These are phyloP conservation scores for Isabelozyma heimii DNA, from an alignment of 805 yeast genomes.

Conservation along the genomic window DNA sequence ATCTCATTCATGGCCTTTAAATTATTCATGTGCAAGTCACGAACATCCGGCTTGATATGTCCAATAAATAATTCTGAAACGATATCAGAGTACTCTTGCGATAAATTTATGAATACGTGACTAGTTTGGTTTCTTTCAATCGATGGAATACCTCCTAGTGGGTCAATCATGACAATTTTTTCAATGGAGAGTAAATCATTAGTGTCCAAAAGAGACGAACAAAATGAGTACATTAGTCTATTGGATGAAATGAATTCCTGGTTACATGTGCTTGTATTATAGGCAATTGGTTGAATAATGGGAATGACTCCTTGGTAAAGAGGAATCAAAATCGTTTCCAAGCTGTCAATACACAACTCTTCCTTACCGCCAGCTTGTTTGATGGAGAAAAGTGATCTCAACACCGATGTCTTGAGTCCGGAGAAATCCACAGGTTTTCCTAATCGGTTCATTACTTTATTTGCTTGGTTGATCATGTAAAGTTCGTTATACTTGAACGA, in stretches of 20 bases:
- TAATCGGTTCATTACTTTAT: slow-evolving; percentile 22
- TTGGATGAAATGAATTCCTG: slow-evolving; percentile 25
- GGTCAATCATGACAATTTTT: slow-evolving; percentile 76
- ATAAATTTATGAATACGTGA: slow-evolving; percentile 82
- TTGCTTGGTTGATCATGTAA: slow-evolving; percentile 30
- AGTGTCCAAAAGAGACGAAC: slow-evolving; percentile 21
- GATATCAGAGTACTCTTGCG: slow-evolving; percentile 75
- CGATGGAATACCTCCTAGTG: slow-evolving; percentile 88
- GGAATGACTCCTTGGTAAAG: slow-evolving; percentile 55
- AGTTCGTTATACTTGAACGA: slow-evolving; percentile 29
- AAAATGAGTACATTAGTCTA: slow-evolving; percentile 22
- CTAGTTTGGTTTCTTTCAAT: slow-evolving; percentile 75
- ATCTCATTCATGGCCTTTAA: slow-evolving; percentile 62
- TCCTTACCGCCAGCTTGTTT: slow-evolving; percentile 3
- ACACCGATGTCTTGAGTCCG: slow-evolving; percentile 19
- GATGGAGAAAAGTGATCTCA: slow-evolving; percentile 24
- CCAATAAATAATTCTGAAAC: slow-evolving; percentile 62
- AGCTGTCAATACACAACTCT: slow-evolving; percentile 14
- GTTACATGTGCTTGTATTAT: slow-evolving; percentile 26
- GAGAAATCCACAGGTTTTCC: slow-evolving; percentile 18
- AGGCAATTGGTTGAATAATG: slow-evolving; percentile 57
- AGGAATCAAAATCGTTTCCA: slow-evolving; percentile 36
- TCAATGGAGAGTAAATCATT: slow-evolving; percentile 58
- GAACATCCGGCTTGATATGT: slow-evolving; percentile 39
- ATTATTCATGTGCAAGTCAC: slow-evolving; percentile 63